Percentiles rank a stretch among this genome's conserved stretches.
Conservation (phyloP, 805 yeast species). For the Debaryomyces hansenii region DNA sequence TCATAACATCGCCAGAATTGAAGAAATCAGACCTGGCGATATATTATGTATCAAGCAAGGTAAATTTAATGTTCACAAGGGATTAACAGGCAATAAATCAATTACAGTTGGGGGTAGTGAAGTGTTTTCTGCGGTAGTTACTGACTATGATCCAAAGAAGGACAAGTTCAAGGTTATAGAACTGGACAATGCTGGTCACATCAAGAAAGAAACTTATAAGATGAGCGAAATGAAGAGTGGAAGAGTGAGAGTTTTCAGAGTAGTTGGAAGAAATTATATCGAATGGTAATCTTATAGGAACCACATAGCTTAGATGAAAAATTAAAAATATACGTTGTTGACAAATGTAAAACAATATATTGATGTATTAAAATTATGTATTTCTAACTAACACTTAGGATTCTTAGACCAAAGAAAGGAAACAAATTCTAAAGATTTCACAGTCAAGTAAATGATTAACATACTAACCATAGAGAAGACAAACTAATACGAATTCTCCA, state of each 20-base stretch:
- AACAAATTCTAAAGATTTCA: neutral
- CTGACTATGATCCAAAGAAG: slow-evolving; percentile 74
- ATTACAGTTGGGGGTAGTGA: slow-evolving; percentile 59
- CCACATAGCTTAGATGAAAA: slow-evolving; percentile 17
- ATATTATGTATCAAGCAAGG: slow-evolving; percentile 75
- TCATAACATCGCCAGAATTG: slow-evolving; percentile 46
- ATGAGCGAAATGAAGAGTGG: slow-evolving; percentile 77
- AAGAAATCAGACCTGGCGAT: slow-evolving; percentile 81
- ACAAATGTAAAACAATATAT: neutral
- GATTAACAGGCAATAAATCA: slow-evolving; percentile 33
- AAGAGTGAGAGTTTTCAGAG: slow-evolving; percentile 74
- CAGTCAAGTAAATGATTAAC: neutral
- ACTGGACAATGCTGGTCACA: slow-evolving; percentile 47
- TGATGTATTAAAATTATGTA: neutral
- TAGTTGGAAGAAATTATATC: slow-evolving; percentile 68
- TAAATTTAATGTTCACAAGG: slow-evolving; percentile 68
- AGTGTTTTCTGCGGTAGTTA: slow-evolving; percentile 55
- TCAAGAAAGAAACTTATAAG: slow-evolving; percentile 62
- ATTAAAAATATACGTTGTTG: neutral
- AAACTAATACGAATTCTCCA: neutral
- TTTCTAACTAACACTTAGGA: slow-evolving; percentile 1
- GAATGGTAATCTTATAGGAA: slow-evolving; percentile 56
- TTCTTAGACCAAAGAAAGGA: slow-evolving; percentile 7
- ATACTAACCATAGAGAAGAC: neutral
- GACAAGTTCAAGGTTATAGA: slow-evolving; percentile 70